Conservation (phyloP, 2,329 filamentous ascomycete genomes). For the Plectosphaerella cucumerina region DNA sequence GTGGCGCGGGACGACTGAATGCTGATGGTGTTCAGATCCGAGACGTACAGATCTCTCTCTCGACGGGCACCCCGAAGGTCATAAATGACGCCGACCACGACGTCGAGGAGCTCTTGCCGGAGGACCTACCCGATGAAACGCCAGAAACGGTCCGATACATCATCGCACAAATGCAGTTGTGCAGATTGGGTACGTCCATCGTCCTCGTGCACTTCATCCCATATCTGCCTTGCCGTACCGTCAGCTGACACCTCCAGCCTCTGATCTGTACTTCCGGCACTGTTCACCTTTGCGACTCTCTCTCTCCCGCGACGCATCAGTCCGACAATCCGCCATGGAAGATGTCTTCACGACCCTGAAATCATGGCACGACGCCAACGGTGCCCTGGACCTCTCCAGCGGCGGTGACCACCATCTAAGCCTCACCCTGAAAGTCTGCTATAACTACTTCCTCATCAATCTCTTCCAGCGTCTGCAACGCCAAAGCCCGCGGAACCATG, state of each 20-base stretch:
- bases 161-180: conserved; percentile 5
- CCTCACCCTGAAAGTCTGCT: neutral
- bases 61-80: conserved; percentile 6
- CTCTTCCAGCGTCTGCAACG: neutral
- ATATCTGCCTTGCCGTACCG: too few species aligned
- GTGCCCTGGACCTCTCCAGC: neutral
- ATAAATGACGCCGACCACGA: conserved; percentile 9
- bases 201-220: too few species aligned
- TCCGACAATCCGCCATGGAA: neutral
- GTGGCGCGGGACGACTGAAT: neutral
- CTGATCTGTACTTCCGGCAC: conserved; percentile 4
- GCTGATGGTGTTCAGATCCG: neutral
- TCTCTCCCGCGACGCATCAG: neutral
- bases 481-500: neutral
- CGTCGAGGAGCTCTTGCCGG: conserved; percentile 6
- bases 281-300: conserved; percentile 1
- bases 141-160: conserved; percentile 6
- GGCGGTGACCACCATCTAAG: neutral
- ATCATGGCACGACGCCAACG: neutral
- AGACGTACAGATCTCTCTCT: conserved; percentile 6
- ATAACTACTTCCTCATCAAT: neutral
- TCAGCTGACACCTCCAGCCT: neutral
- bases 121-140: conserved; percentile 6
- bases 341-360: neutral
- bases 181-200: neutral